Evolutionary conservation across 768 basidiomycete genomes (phyloP).

Genomic region (Mycena belliarum): DNA sequence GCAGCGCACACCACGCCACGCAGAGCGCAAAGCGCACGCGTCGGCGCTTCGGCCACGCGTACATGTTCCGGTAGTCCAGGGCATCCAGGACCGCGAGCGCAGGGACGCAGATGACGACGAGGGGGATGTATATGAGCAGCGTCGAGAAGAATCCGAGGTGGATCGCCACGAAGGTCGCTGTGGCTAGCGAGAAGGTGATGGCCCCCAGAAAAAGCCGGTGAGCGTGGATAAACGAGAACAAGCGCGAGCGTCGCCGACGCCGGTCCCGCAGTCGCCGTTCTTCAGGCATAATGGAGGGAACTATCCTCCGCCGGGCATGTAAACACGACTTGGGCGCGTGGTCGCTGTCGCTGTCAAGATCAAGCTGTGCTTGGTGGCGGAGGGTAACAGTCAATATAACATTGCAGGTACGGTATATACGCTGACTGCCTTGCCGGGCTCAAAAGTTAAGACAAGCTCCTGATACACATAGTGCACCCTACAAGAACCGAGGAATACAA

Average conservation of each 20-base stretch:
- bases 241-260: constrained; percentile 16
- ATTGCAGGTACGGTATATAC: too few species aligned
- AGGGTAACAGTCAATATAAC: too few species aligned
- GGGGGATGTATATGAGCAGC: constrained; percentile 21
- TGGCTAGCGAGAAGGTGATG: constrained; percentile 17
- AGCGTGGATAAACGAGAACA: constrained; percentile 11
- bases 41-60: constrained; percentile 18
- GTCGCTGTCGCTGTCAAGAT: too few species aligned
- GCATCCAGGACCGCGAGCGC: constrained; percentile 13
- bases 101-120: constrained; percentile 22
- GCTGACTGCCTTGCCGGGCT: too few species aligned
- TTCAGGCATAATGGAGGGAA: constrained; percentile 1
- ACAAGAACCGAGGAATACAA: neutral
- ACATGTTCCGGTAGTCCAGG: constrained; percentile 7
- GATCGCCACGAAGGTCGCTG: constrained; percentile 17
- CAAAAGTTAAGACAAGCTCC: neutral
- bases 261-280: constrained; percentile 4
- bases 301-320: too few species aligned
- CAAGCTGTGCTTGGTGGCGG: too few species aligned
- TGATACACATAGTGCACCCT: neutral
- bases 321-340: too few species aligned
- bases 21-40: constrained; percentile 16
- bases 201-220: constrained; percentile 16
- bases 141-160: constrained; percentile 25
- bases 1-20: constrained; percentile 10